A percentile compares a stretch with the other conserved stretches of the same genome.
Evolutionary conservation across 495 filamentous ascomycete species (phyloP).

Genomic region (Neurospora sp.): DNA sequence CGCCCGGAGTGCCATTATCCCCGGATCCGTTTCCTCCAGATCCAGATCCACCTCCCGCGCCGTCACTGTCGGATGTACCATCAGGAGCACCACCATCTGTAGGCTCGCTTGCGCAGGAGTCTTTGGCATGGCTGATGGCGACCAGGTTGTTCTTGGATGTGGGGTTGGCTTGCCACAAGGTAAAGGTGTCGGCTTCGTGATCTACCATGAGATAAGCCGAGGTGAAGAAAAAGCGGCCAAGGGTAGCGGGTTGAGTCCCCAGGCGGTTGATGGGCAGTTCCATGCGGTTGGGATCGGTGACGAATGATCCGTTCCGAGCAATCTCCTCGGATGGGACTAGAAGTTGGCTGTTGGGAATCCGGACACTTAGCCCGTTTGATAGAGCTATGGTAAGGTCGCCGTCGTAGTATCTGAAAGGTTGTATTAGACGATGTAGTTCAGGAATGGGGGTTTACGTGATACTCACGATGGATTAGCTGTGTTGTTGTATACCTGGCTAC

Average conservation of each 20-base stretch:
- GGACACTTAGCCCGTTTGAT: constrained; percentile 10
- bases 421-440: neutral
- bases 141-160: neutral
- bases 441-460: neutral
- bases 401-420: constrained; percentile 4
- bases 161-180: constrained; percentile 17
- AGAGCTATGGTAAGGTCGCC: constrained; percentile 15
- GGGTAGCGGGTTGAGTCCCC: constrained; percentile 16
- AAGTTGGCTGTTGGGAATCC: constrained; percentile 27
- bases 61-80: neutral
- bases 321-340: constrained; percentile 22
- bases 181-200: constrained; percentile 18
- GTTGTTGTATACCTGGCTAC: neutral
- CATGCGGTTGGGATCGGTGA: constrained; percentile 8
- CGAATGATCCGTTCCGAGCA: constrained; percentile 15
- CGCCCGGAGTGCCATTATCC: neutral
- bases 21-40: neutral
- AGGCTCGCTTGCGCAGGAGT: neutral
- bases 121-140: neutral
- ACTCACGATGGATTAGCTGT: neutral
- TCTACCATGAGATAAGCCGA: constrained; percentile 31
- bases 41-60: neutral
- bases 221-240: constrained; percentile 33
- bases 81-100: neutral
- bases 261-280: constrained; percentile 20